Evolutionary conservation across 2,329 filamentous ascomycete species (phyloP), one percentile per base, ranked within the genome.

Genomic region (Simplicillium aogashimaense): DNA sequence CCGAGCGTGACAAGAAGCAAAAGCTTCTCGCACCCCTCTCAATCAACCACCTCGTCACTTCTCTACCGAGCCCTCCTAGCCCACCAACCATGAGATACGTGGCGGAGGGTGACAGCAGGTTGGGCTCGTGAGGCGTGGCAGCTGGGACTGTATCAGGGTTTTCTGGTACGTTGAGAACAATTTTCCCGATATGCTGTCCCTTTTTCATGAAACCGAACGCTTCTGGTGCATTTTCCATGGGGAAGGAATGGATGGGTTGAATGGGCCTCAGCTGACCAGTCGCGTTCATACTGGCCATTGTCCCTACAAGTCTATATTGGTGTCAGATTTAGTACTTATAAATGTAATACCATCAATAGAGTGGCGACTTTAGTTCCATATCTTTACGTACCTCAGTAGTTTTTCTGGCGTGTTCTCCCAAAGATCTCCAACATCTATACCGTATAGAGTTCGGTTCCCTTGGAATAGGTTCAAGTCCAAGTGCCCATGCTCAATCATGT

Each of bases 151-250:
- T 35, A 18, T 30, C 30, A 7, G 39, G n/a, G n/a, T 10, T 18
- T 29, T 41, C 14, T 4, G 34, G 34, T 11, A 35, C 37, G 3
- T 35, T 37, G 17, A 41, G 36, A 33, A 49, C 45, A 12, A 50
- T 58, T 39, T 68, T 69, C 0, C 64, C 66, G 25, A 65, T 59
- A 41, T 66, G 63, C 31, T 49, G 50, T 2, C 61, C 64, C 4
- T 48, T 51, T 36, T 65, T 63, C 53, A 70, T 57, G 14, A 58
- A 49, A 0, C 59, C 47, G 43, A 69, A 63, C 0, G 65, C 64
- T 7, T 60, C 53, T 5, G 52, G 47, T 1, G 64, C 49, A 3
- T 59, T 42, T 2, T 52, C 49, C 4, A 51, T 46, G 7, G 39
- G 38, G 40, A 59, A 51, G 15, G 46, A 35, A 38, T 56, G 51